Evolutionary conservation across 2,329 filamentous ascomycete genomes (phyloP).

Genomic region (Aspergillus udagawae): DNA sequence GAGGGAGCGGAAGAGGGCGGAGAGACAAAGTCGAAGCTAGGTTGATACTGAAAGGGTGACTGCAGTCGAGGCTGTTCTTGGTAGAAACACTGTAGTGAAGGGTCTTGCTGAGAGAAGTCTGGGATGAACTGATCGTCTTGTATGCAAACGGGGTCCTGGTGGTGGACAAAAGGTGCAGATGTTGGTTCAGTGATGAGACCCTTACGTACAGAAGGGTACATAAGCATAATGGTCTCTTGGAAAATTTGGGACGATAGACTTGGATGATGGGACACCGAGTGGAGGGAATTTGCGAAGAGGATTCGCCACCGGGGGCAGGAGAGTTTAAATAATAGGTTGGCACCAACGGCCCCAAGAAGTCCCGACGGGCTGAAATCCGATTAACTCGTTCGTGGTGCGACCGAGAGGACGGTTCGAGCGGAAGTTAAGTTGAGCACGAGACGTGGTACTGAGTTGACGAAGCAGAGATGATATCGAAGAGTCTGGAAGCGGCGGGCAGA

Average conservation of each 20-base stretch:
- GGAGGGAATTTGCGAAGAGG: slow-evolving; percentile 9
- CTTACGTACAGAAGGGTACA: slow-evolving; percentile 39
- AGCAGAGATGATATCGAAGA: slow-evolving; percentile 17
- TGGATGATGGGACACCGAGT: slow-evolving; percentile 15
- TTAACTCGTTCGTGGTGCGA: slow-evolving; percentile 18
- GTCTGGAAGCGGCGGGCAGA: slow-evolving; percentile 24
- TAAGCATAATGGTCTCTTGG: slow-evolving; percentile 36
- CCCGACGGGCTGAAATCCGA: slow-evolving; percentile 26
- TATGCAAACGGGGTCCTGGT: slow-evolving; percentile 32
- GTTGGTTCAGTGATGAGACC: slow-evolving; percentile 39
- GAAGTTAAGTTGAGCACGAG: slow-evolving; percentile 8
- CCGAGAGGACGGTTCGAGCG: slow-evolving; percentile 10
- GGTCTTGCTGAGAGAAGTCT: slow-evolving; percentile 24
- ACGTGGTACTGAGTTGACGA: slow-evolving; percentile 4
- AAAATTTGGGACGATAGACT: slow-evolving; percentile 22
- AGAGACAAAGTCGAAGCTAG: slow-evolving; percentile 28
- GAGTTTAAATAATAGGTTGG: slow-evolving; percentile 27
- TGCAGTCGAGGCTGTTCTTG: slow-evolving; percentile 26
- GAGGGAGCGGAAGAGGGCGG: slow-evolving; percentile 36
- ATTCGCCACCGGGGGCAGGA: slow-evolving; percentile 28
- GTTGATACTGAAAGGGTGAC: slow-evolving; percentile 32
- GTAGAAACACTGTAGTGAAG: slow-evolving; percentile 19
- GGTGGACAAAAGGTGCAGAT: slow-evolving; percentile 20
- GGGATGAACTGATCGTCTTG: slow-evolving; percentile 37
- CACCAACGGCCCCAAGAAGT: slow-evolving; percentile 17